phyloP scores from a whole-genome alignment of 129 eudicot species.

The Chrysanthemum lavandulifolium region DNA sequence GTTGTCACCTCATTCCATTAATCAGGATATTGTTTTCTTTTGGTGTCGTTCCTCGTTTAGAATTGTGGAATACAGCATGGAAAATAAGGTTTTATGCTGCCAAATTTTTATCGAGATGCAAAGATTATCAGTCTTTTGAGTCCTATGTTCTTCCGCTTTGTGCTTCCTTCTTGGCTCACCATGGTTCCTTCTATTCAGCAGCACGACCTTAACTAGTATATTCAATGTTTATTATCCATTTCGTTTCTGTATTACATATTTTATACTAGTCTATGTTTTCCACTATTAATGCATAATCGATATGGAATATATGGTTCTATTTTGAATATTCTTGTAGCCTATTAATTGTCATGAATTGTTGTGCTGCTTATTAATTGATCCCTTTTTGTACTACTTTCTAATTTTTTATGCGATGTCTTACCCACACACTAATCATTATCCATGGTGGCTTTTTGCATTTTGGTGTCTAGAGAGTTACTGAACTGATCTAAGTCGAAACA shows the following conservation, averaged over 20 bases:
- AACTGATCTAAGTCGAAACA: too few relatives aligned
- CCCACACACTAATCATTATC: too few relatives aligned
- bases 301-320: too few relatives aligned
- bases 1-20: slow-evolving; percentile 24
- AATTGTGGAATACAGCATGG: slow-evolving; percentile 30
- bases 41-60: slow-evolving; percentile 31
- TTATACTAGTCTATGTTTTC: too few relatives aligned
- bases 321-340: too few relatives aligned
- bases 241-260: neutral
- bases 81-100: slow-evolving; percentile 22
- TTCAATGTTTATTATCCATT: neutral
- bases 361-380: too few relatives aligned
- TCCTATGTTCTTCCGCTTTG: slow-evolving; percentile 32
- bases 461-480: too few relatives aligned
- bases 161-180: slow-evolving; percentile 33
- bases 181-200: slow-evolving; percentile 21
- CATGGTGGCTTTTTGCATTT: too few relatives aligned
- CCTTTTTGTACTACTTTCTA: too few relatives aligned
- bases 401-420: too few relatives aligned
- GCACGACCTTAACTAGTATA: slow-evolving; percentile 9
- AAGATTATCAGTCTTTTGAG: slow-evolving; percentile 23
- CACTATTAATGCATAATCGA: too few relatives aligned
- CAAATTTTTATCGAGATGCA: slow-evolving; percentile 21
- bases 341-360: too few relatives aligned
- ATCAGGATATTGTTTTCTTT: slow-evolving; percentile 24